A percentile compares a stretch with the other conserved stretches of the same genome.
Evolutionary conservation across 1,284 basidiomycete genomes (phyloP).

Genomic region (Irpex rosettiformis): DNA sequence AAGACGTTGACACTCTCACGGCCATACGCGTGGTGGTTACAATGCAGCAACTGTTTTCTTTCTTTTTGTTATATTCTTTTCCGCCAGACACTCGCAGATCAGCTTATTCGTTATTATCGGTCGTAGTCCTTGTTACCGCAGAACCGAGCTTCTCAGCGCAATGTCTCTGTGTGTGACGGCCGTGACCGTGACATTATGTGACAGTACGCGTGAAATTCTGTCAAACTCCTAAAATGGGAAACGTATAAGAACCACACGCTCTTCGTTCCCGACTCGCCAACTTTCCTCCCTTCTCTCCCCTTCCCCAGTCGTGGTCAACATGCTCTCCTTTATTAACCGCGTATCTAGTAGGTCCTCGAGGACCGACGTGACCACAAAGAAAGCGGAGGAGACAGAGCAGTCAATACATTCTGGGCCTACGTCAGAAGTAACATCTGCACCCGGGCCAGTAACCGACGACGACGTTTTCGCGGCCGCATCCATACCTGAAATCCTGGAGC

Average conservation of each 20-base stretch:
- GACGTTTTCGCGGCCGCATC: background rate
- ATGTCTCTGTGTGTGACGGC: too few relatives aligned
- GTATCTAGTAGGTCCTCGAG: conserved; percentile 8
- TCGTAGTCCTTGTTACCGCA: too few relatives aligned
- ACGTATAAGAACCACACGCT: conserved; percentile 2
- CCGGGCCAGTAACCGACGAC: background rate
- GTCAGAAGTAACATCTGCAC: background rate
- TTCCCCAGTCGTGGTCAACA: background rate
- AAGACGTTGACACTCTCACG: background rate
- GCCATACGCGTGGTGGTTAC: too few relatives aligned
- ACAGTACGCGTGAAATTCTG: background rate
- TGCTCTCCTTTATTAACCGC: conserved; percentile 8
- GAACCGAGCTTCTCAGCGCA: too few relatives aligned
- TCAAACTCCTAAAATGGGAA: conserved; percentile 4
- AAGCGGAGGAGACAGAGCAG: background rate
- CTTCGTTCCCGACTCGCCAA: background rate
- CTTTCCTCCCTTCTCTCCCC: background rate
- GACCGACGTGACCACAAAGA: conserved; percentile 2
- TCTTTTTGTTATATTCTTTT: too few relatives aligned
- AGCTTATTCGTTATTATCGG: too few relatives aligned
- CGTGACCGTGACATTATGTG: background rate
- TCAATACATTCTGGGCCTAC: background rate
- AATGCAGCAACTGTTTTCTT: too few relatives aligned
- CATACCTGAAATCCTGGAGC: background rate
- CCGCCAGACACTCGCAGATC: too few relatives aligned